Conservation (phyloP, 306 rosid genomes). For the Astragalus membranaceus region DNA sequence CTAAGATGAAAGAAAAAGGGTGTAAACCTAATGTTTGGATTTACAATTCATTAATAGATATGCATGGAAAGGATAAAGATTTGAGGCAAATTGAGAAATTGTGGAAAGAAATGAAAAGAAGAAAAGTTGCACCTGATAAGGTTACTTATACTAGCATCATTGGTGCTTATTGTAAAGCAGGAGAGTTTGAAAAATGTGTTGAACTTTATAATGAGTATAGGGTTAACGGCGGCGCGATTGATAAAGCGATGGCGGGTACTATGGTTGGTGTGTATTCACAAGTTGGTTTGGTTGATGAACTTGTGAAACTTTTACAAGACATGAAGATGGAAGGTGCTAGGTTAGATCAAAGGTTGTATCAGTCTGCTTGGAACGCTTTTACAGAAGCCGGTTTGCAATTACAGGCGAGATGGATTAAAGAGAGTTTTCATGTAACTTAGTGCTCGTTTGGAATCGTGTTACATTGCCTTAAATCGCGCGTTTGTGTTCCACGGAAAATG, state of each 20-base stretch:
- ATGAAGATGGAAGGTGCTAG: constrained; percentile 57
- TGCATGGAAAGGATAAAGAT: constrained; percentile 62
- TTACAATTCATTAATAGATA: constrained; percentile 66
- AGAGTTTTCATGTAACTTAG: constrained; percentile 26
- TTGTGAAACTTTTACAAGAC: constrained; percentile 58
- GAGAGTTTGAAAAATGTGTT: constrained; percentile 46
- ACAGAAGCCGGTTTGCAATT: constrained; percentile 57
- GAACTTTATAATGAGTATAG: constrained; percentile 47
- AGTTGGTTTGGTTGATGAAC: constrained; percentile 42
- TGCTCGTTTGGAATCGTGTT: no score
- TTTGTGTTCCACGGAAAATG: no score
- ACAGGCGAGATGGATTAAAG: constrained; percentile 54
- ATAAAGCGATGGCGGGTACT: constrained; percentile 60
- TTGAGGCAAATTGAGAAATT: constrained; percentile 62
- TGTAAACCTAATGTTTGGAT: constrained; percentile 73
- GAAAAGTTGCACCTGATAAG: constrained; percentile 61
- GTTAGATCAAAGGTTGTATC: constrained; percentile 57
- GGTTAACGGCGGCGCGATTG: constrained; percentile 52
- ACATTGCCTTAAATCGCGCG: no score
- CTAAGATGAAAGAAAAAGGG: constrained; percentile 77
- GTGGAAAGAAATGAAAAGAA: constrained; percentile 70
- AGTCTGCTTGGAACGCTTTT: constrained; percentile 60
- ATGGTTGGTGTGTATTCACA: constrained; percentile 69
- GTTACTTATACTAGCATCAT: constrained; percentile 59
- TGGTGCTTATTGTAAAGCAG: constrained; percentile 50